phyloP scores from a whole-genome alignment of 495 filamentous ascomycete genomes.

The Hypomontagnella submonticulosa region DNA sequence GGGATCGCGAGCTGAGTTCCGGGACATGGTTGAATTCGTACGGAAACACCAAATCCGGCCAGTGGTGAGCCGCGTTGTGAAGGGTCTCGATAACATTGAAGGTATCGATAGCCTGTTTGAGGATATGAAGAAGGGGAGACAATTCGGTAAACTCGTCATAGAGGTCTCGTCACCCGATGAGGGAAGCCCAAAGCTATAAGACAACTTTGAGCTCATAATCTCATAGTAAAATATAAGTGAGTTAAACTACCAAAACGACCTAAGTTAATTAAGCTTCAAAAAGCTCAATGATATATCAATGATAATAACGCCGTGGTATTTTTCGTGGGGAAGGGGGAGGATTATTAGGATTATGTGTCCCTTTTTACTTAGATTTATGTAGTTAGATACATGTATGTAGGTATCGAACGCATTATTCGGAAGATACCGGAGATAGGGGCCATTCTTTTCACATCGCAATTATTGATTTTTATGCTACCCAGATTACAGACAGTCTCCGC shows the following conservation, averaged over 20 bases:
- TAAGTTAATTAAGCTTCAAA: neutral
- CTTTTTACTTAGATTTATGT: too few species aligned
- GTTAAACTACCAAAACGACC: too few species aligned
- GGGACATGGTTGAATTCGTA: slow-evolving; percentile 81
- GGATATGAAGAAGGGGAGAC: slow-evolving; percentile 77
- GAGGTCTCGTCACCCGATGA: slow-evolving; percentile 46
- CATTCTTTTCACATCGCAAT: slow-evolving; percentile 3
- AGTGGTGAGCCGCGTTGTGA: slow-evolving; percentile 69
- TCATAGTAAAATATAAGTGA: neutral
- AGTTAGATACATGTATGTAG: neutral
- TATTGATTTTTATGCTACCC: slow-evolving; percentile 22
- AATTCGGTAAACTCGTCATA: slow-evolving; percentile 83
- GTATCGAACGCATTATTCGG: too few species aligned
- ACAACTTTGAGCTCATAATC: neutral
- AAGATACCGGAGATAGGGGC: neutral
- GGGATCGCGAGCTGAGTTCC: slow-evolving; percentile 79
- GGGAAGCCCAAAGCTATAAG: slow-evolving; percentile 25
- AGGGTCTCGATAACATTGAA: slow-evolving; percentile 71
- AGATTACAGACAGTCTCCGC: slow-evolving; percentile 26
- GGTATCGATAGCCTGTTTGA: slow-evolving; percentile 76
- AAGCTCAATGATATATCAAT: too few species aligned
- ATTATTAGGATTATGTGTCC: neutral
- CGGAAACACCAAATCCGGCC: slow-evolving; percentile 69
- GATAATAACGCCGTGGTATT: too few species aligned
- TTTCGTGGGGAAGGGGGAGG: neutral